These are phyloP conservation scores for Pichia exigua DNA, from an alignment of 805 yeast species.

Conservation along the genomic window DNA sequence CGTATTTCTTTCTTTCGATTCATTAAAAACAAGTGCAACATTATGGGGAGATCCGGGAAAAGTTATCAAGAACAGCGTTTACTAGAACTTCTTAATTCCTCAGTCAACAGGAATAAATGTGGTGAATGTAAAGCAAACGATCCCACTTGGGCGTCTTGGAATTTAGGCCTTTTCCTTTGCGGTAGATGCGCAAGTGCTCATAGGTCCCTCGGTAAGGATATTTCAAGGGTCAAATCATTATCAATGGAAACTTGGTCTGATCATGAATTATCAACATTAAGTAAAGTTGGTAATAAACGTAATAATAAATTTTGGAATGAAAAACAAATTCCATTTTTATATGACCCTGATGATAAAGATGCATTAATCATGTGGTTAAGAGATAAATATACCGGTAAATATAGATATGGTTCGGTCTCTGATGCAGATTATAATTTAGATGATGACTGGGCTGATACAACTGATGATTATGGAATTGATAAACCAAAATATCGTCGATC, in stretches of 20 bases:
- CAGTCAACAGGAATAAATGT: conserved; percentile 59
- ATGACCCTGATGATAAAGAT: conserved; percentile 60
- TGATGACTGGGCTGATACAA: conserved; percentile 10
- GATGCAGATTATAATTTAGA: conserved; percentile 31
- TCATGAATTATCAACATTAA: conserved; percentile 41
- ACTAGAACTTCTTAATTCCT: conserved; percentile 49
- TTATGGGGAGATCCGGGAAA: neutral
- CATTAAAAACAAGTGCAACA: neutral
- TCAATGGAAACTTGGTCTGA: conserved; percentile 64
- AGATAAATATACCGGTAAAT: conserved; percentile 64
- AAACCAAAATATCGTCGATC: neutral
- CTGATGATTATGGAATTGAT: conserved; percentile 13
- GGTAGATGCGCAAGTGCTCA: conserved; percentile 82
- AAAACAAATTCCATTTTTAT: conserved; percentile 59
- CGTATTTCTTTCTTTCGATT: neutral
- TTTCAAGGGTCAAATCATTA: conserved; percentile 63
- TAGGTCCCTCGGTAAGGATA: conserved; percentile 51
- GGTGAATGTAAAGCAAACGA: conserved; percentile 67
- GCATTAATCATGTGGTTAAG: conserved; percentile 51
- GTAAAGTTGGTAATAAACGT: conserved; percentile 51
- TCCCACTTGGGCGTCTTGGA: conserved; percentile 50
- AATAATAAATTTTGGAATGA: conserved; percentile 64
- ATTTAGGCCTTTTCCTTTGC: conserved; percentile 66
- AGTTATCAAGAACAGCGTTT: conserved; percentile 30
- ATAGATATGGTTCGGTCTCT: conserved; percentile 34